A percentile compares a stretch with the other conserved stretches of the same genome.
Evolutionary conservation across 2,329 filamentous ascomycete genomes (phyloP).

Genomic region (Tolypocladium cylindrosporum): DNA sequence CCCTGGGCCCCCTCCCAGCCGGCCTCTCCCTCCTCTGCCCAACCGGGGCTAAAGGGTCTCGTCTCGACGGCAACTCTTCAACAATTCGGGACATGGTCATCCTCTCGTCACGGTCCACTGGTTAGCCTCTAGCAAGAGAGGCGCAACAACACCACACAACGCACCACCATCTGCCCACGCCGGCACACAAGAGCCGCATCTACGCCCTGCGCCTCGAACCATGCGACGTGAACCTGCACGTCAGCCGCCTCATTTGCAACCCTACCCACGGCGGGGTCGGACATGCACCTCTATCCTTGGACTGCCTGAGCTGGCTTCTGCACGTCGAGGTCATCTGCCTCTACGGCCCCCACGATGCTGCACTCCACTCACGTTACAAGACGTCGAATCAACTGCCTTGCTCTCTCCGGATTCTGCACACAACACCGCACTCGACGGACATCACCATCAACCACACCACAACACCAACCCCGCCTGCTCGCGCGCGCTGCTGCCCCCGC

Average conservation of each 20-base stretch:
- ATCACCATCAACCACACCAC: background rate
- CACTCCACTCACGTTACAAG: slow-evolving; percentile 1
- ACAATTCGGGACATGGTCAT: background rate
- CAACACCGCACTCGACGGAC: background rate
- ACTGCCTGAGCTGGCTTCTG: slow-evolving; percentile 4
- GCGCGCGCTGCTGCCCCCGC: background rate
- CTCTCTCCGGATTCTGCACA: slow-evolving; percentile 3
- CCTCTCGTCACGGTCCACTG: background rate
- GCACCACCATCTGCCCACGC: background rate
- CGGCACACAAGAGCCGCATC: slow-evolving; percentile 2
- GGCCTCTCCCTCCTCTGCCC: slow-evolving; percentile 55
- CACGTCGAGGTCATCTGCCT: slow-evolving; percentile 7
- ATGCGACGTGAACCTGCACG: slow-evolving; percentile 3
- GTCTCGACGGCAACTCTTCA: background rate
- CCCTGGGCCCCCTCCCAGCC: slow-evolving; percentile 54
- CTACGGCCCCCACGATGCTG: slow-evolving; percentile 3
- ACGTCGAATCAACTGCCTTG: slow-evolving; percentile 7
- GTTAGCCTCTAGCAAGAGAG: background rate
- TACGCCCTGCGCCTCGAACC: background rate
- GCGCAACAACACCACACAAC: background rate
- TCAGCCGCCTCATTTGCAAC: slow-evolving; percentile 4
- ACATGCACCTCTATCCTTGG: slow-evolving; percentile 5
- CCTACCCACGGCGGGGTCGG: slow-evolving; percentile 6
- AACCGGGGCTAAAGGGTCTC: slow-evolving; percentile 38
- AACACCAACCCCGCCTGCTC: background rate